Base-by-base conservation (phyloP, 148 eudicot species). In the Rhododendron griersonianum region DNA sequence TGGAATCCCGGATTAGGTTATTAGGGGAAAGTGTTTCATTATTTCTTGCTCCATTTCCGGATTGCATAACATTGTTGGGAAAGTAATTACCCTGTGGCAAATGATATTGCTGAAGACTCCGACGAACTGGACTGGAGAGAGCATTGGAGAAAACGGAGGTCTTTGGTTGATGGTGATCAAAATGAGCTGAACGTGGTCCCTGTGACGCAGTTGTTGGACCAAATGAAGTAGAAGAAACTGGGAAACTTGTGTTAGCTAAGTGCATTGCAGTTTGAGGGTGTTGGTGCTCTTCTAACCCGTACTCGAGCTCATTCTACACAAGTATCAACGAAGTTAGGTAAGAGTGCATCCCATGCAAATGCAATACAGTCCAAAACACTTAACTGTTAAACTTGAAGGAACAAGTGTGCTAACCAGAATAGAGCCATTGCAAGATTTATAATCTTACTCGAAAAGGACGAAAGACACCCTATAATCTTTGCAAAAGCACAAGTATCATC, bases 71-170 rank as follows among this genome's bases (percentile, higher is more conserved):
- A 25, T 25, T 83, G 85, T 61, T 83, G 18, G 88, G 21, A 33
- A 82, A 75, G 30, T 74, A 25, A 39, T 78, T 47, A 11, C 82
- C 86, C 73, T 87, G 88, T 47, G 83, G 75, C 18, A 84, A n/a
- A 23, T 84, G 86, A 76, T 57, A 84, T 47, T 84, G 67, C 81
- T 84, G 86, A 77, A 84, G 81, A 80, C 86, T 84, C 7, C 86
- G 74, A 41, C 81, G 86, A 84, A 84, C 86, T 33, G 86, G 86
- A 78, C 86, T 84, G 51, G 86, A 84, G 81, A 84, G 85, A 48
- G 85, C 85, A 33, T 84, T 84, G n/a, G 85, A 84, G 80, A 84
- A 84, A 71, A 84, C 85, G 0, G 78, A 69, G 28, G 74, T 84
- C 67, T 73, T 84, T 33, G 45, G 44, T 84, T 71, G 85, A 11